Base-by-base conservation (phyloP, 345 rosid species). In the Salix brachista region DNA sequence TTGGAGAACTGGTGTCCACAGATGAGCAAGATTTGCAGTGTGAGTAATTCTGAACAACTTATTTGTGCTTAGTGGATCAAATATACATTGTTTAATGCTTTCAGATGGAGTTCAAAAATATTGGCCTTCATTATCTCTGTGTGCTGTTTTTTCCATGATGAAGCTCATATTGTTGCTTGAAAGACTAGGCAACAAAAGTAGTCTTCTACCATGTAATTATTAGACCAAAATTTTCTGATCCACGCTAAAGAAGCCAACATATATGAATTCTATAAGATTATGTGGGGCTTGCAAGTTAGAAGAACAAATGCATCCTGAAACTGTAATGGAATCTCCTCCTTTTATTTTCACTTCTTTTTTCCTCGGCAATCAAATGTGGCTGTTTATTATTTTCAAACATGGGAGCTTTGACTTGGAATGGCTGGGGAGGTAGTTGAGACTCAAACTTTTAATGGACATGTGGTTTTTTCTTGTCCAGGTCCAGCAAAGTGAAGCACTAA, bases 1-100 rank as follows among this genome's bases (percentile, higher is more conserved):
- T 72, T 91, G 85, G 99, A 95, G 84, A 90, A 81, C 54, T 90
- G 97, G 92, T 88, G 88, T 68, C 88, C 86, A 6, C 87, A 84
- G 81, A 82, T 84, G 89, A 93, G 99, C 93, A 91, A 91, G 85
- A 84, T 93, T 67, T 87, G 80, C 80, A 75, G 90, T 78, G 99
- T 95, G 83, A 87, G 92, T 84, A 68, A 46, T 70, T 48, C 32
- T 72, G 28, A 30, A 36, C 23, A 10, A 16, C 34, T 58, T 65
- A 16, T 37, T 80, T 69, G 69, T 56, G 48, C 65, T 69, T 65
- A 2, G 28, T 5, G 65, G 42, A 71, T 71, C 64, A 23, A 48
- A 64, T 58, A 50, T 67, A 32, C 36, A 36, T 1, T 1, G 42
- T 17, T 66, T 17, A 81, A 66, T 73, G 36, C n/a, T 48, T 39